Evolutionary conservation across 345 rosid species (phyloP), one percentile per base, ranked within the genome.

Genomic region (Dimocarpus longan): DNA sequence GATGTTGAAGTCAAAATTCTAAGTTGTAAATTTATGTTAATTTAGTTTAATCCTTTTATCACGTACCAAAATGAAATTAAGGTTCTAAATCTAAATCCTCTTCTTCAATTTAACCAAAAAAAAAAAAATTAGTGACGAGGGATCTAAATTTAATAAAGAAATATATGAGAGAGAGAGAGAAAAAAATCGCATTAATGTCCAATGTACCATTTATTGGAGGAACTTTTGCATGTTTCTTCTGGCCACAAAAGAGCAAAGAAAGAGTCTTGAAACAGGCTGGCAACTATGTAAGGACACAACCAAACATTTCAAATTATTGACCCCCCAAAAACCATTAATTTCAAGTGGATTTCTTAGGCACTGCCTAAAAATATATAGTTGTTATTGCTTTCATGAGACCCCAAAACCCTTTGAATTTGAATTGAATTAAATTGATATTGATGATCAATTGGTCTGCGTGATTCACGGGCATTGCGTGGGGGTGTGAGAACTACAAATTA

Each of bases 401-500:
- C 50, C 43, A 32, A 52, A 28, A 65, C 40, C 32, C 54, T 1
- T 22, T 22, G 6, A 50, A 50, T 50, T 50, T 50, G 11, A 46
- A 46, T 46, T 46, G 50, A 46, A 46, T 46, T 46, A 32, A 32
- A 32, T 32, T 32, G 3, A 32, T 32, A 32, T 2, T 54, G 39
- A 60, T 68, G 6, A 66, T 46, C 10, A 46, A 39, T 54, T 5
- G 9, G 1, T 48, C 40, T 18, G 76, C 84, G 79, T 82, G 81
- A 82, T 74, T 82, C 26, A 19, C 81, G 84, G 84, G 78, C 24
- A 56, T 18, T 1, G 80, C 0, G 11, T 54, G 59, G 59, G 1
- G 1, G 37, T 54, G 50, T 54, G 59, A 54, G 56, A 43, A 22
- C 73, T 42, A 69, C 73, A 69, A 76, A 76, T 68, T 68, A 70